A percentile compares a stretch with the other conserved stretches of the same genome.
Conservation (phyloP, 768 basidiomycete species). For the Clathrus columnatus region DNA sequence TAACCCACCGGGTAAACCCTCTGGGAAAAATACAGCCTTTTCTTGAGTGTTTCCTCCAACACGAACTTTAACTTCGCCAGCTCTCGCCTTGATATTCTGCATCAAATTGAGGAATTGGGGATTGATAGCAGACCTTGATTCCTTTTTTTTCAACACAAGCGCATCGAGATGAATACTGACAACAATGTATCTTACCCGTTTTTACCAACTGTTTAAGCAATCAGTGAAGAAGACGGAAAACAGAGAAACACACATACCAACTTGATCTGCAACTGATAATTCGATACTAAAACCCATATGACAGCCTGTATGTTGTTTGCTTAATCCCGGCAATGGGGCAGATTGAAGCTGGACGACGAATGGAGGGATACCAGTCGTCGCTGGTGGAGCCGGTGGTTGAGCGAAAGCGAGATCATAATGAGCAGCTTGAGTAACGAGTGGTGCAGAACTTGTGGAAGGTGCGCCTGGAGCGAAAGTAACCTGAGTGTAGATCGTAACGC, state of each 20-base stretch:
- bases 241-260: conserved; percentile 36
- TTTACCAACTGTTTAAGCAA: conserved; percentile 37
- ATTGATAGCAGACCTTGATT: conserved; percentile 32
- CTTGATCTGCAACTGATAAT: conserved; percentile 59
- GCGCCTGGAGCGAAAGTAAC: conserved; percentile 2
- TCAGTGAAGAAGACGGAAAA: conserved; percentile 3
- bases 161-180: neutral
- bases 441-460: neutral
- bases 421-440: conserved; percentile 34
- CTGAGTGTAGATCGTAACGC: conserved; percentile 9
- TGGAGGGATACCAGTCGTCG: conserved; percentile 31
- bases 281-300: conserved; percentile 74
- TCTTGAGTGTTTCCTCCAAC: conserved; percentile 82
- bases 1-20: conserved; percentile 36
- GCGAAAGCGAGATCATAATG: conserved; percentile 47
- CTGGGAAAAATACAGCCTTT: conserved; percentile 30
- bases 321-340: conserved; percentile 24
- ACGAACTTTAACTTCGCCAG: conserved; percentile 54
- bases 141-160: neutral
- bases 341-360: conserved; percentile 36
- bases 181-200: conserved; percentile 26
- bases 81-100: conserved; percentile 57
- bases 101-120: conserved; percentile 72
- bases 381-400: conserved; percentile 40
- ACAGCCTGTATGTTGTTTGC: conserved; percentile 39